Base-by-base conservation (phyloP, 805 yeast species). In the Yamadazyma scolyti region DNA sequence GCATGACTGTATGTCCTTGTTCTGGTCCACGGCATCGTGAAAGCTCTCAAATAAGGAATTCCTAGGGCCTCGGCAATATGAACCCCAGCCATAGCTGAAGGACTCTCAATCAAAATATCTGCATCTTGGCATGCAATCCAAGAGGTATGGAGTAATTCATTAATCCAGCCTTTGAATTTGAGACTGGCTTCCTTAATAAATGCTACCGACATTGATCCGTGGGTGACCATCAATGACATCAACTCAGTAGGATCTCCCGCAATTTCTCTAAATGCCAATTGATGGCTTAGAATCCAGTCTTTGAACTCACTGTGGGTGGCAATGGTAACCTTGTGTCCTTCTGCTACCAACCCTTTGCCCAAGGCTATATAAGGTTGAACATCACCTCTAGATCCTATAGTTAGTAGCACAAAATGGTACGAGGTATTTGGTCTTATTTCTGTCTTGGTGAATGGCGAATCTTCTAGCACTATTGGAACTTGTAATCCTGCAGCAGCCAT, bases 11-110 rank as follows among this genome's bases (percentile, higher is more conserved):
- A 90, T 0, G 96, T 95, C 44, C 95, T 70, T 1, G 97, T 89
- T 39, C 95, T 63, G 0, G 97, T 86, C 97, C 97, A 90, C 0
- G 97, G 97, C 97, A 90, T 90, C 0, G 97, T 90, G 52, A 90
- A 90, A 0, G 97, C 97, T 47, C 97, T 69, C 64, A 85, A 83
- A 52, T 90, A 90, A 0, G 97, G 95, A 34, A 90, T 82, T 13
- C 78, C 75, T 24, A 90, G 58, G 1, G 94, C 95, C 54, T 90
- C 97, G 3, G 97, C 96, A 35, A 90, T 84, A 48, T 90, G 97
- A 27, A 89, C 75, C 7, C 97, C 97, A 10, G 83, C 89, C 89
- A 90, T 88, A 0, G 96, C 90, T 2, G 95, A 82, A 0, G 97
- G 97, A n/a, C 95, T 83, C 52, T 90, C 97, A 35, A 90, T 85